phyloP scores from a whole-genome alignment of 1,139 yeast genomes.

The Oligophagozyma castellii region DNA sequence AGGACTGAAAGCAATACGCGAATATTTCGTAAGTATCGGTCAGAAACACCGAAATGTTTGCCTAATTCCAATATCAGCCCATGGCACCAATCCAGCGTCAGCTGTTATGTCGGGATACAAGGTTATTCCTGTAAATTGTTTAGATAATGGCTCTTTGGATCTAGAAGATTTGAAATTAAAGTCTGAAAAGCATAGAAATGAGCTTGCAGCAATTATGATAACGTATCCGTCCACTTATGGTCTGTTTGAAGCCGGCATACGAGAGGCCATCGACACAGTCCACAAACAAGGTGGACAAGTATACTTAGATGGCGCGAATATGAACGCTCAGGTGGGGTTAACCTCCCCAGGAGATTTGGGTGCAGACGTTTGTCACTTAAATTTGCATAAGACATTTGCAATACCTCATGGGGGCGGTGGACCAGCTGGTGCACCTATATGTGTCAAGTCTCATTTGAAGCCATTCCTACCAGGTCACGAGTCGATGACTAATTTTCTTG shows the following conservation, averaged over 20 bases:
- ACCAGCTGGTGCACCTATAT: conserved; percentile 97
- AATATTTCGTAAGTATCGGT: conserved; percentile 62
- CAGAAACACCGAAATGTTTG: conserved; percentile 67
- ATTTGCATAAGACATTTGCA: conserved; percentile 92
- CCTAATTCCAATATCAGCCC: conserved; percentile 92
- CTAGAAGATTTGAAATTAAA: conserved; percentile 59
- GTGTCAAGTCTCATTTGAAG: conserved; percentile 72
- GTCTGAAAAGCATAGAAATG: conserved; percentile 54
- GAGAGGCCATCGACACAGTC: conserved; percentile 68
- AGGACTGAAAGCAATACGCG: conserved; percentile 75
- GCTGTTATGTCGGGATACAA: conserved; percentile 96
- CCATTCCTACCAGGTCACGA: conserved; percentile 78
- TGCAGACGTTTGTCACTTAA: conserved; percentile 97
- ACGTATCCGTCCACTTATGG: conserved; percentile 98
- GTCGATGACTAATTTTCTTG: conserved; percentile 41
- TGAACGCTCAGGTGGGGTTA: conserved; percentile 97
- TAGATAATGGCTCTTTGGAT: conserved; percentile 74
- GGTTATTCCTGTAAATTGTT: conserved; percentile 85
- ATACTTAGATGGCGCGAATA: conserved; percentile 95
- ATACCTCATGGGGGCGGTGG: conserved; percentile 99
- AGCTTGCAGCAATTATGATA: conserved; percentile 84
- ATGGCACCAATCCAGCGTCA: conserved; percentile 97
- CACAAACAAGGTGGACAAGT: conserved; percentile 89
- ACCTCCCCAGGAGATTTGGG: conserved; percentile 97
- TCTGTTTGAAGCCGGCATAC: conserved; percentile 84